A percentile compares a stretch with the other conserved stretches of the same genome.
Evolutionary conservation across 768 basidiomycete species (phyloP).

Genomic region (Tylopilus vinaceipallidus): DNA sequence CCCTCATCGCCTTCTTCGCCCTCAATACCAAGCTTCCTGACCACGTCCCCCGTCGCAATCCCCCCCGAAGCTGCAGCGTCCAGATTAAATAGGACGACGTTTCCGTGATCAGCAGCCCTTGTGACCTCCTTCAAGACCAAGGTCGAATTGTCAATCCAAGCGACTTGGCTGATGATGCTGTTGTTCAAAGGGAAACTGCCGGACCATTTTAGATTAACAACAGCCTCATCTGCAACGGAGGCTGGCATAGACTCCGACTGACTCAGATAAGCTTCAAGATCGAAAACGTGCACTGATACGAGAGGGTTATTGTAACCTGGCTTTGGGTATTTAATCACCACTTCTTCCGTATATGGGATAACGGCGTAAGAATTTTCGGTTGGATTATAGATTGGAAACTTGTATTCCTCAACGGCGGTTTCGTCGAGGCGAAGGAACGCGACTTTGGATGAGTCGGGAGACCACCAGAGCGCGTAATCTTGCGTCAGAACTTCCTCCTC

Average conservation of each 20-base stretch:
- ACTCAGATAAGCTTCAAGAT: slow-evolving; percentile 55
- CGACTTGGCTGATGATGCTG: slow-evolving; percentile 77
- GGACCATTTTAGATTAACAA: slow-evolving; percentile 65
- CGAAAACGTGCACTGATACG: slow-evolving; percentile 81
- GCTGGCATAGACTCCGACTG: slow-evolving; percentile 27
- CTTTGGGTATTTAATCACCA: slow-evolving; percentile 80
- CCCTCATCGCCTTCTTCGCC: slow-evolving; percentile 91
- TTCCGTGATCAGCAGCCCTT: slow-evolving; percentile 77
- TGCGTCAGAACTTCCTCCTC: slow-evolving; percentile 84
- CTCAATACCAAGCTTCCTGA: slow-evolving; percentile 72
- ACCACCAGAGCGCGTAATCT: slow-evolving; percentile 88
- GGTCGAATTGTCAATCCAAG: slow-evolving; percentile 77
- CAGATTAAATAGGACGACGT: slow-evolving; percentile 74
- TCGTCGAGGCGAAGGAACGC: slow-evolving; percentile 91
- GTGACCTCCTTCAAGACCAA: slow-evolving; percentile 87
- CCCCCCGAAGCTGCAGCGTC: slow-evolving; percentile 23
- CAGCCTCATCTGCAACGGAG: slow-evolving; percentile 40
- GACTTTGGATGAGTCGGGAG: slow-evolving; percentile 56
- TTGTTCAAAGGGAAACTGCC: slow-evolving; percentile 54
- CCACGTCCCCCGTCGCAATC: slow-evolving; percentile 49
- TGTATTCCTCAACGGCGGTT: slow-evolving; percentile 80
- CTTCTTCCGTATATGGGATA: slow-evolving; percentile 69
- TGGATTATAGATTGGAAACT: slow-evolving; percentile 91
- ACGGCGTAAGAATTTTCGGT: slow-evolving; percentile 65
- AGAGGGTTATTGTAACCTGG: slow-evolving; percentile 89